Conservation (phyloP, 1,284 basidiomycete genomes). For the Sutorius eximius region DNA sequence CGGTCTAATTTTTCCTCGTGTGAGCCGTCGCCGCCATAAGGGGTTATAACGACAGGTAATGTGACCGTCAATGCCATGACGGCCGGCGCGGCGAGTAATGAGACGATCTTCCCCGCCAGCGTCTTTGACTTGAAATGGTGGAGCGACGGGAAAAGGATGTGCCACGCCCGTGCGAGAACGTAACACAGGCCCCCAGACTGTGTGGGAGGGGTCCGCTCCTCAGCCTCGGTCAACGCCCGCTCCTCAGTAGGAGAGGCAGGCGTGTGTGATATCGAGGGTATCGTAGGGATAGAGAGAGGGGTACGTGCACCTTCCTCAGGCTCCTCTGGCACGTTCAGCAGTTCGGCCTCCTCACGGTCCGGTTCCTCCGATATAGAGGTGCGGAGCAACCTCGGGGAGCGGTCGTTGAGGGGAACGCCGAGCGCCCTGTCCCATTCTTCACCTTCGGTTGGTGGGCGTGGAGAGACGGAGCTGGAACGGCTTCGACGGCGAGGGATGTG, state of each 20-base stretch:
- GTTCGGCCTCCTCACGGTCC: constrained; percentile 9
- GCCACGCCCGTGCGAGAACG: constrained; percentile 44
- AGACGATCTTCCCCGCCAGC: constrained; percentile 69
- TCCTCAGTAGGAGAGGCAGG: constrained; percentile 52
- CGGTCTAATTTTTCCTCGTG: constrained; percentile 45
- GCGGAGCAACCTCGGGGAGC: constrained; percentile 37
- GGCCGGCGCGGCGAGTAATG: constrained; percentile 83
- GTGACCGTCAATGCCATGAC: constrained; percentile 87
- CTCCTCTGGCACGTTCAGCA: constrained; percentile 13
- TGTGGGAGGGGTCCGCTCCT: constrained; percentile 41
- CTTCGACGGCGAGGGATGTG: constrained; percentile 36
- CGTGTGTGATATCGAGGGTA: constrained; percentile 57
- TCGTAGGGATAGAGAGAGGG: constrained; percentile 30
- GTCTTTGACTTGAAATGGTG: constrained; percentile 76
- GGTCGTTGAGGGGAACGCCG: constrained; percentile 49
- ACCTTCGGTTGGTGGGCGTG: constrained; percentile 30
- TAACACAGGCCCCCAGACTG: constrained; percentile 43
- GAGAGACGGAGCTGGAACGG: constrained; percentile 37
- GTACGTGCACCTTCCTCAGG: constrained; percentile 10
- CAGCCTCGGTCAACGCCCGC: constrained; percentile 42
- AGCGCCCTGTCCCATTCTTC: constrained; percentile 55
- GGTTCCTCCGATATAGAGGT: constrained; percentile 31
- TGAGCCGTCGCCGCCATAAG: constrained; percentile 44
- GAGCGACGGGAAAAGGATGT: constrained; percentile 86
- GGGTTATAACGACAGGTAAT: constrained; percentile 83